Evolutionary conservation across 441 rosid genomes (phyloP), one percentile per base, ranked within the genome.

Genomic region (Jatropha multifida): DNA sequence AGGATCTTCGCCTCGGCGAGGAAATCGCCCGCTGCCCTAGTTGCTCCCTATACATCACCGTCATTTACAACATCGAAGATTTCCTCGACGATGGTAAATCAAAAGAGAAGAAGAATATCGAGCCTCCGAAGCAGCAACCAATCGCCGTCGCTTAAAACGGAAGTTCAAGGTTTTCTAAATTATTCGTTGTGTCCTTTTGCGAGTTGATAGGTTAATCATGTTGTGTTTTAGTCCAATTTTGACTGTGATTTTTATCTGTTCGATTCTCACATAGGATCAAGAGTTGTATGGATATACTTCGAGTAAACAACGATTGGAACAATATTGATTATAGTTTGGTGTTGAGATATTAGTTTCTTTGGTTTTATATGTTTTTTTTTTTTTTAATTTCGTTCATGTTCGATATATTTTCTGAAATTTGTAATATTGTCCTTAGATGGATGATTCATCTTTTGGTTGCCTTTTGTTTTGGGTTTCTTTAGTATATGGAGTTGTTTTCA

Each of bases 11-110:
- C 14, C 86, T 89, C 55, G 95, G 95, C 38, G 99, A 93, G 81
- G 98, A 93, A 84, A 83, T 95, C 72, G 95, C 96, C 6, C 85
- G 89, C 60, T 93, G 97, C 79, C 98, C 98, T 11, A 92, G 99
- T 81, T 95, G 98, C 75, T 93, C 99, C 1, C 93, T 93, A 7
- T 93, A 89, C 78, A 93, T 95, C 74, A 92, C 98, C 13, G 95
- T 92, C 55, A 81, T 95, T 71, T 92, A 95, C 87, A 92, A 89
- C 86, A 76, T 85, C 58, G 94, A 93, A 76, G 98, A 93, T 51
- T 95, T 93, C 83, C 81, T 81, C 56, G 74, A 80, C 54, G 73
- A 54, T 6, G 66, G 77, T 52, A 48, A 81, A 67, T 46, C 85
- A 4, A 87, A 82, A 72, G 76, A 82, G 65, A 81, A 84, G 52